A percentile compares a stretch with the other conserved stretches of the same genome.
Conservation (phyloP, 208 protist species). For the Porcisia deanei region DNA sequence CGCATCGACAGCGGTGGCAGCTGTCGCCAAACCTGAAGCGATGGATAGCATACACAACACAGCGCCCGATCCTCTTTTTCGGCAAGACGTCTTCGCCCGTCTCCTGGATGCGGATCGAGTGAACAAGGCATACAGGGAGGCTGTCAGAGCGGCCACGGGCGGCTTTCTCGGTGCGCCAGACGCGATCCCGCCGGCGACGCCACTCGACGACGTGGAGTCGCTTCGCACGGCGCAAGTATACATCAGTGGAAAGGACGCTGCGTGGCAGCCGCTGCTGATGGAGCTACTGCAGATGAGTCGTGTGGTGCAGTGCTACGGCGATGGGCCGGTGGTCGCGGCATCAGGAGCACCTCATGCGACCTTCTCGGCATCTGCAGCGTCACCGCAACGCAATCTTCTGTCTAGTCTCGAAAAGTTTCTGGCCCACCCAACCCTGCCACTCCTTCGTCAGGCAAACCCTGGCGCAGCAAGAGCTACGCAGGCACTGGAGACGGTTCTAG, state of each 20-base stretch:
- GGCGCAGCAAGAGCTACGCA: neutral
- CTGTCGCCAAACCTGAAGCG: neutral
- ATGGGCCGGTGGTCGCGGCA: conserved; percentile 20
- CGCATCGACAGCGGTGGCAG: neutral
- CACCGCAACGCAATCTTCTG: conserved; percentile 35
- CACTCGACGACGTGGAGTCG: conserved; percentile 45
- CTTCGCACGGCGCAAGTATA: conserved; percentile 48
- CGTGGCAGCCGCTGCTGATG: conserved; percentile 72
- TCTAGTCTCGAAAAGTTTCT: conserved; percentile 40
- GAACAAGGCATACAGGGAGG: conserved; percentile 19
- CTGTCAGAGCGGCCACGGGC: neutral
- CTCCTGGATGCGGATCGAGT: conserved; percentile 14
- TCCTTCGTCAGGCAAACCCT: conserved; percentile 4
- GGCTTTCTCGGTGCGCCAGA: neutral
- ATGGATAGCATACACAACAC: neutral
- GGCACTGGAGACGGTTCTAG: neutral
- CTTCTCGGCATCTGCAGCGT: conserved; percentile 5
- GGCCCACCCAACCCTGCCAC: conserved; percentile 18
- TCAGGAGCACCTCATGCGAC: neutral
- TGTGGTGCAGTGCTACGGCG: conserved; percentile 76
- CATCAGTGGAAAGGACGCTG: conserved; percentile 72
- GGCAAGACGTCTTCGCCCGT: neutral
- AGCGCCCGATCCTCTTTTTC: conserved; percentile 17
- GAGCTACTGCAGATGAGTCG: conserved; percentile 59
- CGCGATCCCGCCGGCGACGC: neutral